Conservation (phyloP, 164 flowering plant species). For the Euptelea pleiosperma region DNA sequence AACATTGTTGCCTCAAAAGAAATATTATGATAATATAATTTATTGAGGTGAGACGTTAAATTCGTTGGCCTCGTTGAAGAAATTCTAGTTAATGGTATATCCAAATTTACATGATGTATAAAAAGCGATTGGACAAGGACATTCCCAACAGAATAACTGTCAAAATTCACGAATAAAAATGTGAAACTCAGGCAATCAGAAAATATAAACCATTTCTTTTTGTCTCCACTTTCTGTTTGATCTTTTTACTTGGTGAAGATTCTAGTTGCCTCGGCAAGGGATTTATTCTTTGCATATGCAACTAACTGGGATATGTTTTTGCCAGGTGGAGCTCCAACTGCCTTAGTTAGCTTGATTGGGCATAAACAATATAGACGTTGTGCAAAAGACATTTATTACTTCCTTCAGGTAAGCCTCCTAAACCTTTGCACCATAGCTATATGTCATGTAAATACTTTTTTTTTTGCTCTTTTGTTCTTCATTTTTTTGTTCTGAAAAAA, state of each 20-base stretch:
- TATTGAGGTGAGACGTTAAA: too few species aligned
- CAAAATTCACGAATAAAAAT: too few species aligned
- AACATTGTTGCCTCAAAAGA: too few species aligned
- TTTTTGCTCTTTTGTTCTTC: neutral
- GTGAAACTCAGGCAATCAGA: too few species aligned
- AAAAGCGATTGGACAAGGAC: too few species aligned
- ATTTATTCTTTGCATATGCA: neutral
- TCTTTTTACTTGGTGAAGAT: neutral
- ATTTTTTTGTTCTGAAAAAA: neutral
- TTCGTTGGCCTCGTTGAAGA: too few species aligned
- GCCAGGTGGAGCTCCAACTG: conserved; percentile 82
- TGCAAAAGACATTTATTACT: conserved; percentile 83
- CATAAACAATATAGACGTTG: conserved; percentile 81
- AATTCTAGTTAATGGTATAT: too few species aligned
- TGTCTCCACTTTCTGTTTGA: neutral
- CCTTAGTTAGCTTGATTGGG: conserved; percentile 91
- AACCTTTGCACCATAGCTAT: neutral
- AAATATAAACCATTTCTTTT: too few species aligned
- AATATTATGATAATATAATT: too few species aligned
- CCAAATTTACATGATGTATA: too few species aligned
- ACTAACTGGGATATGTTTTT: conserved; percentile 1
- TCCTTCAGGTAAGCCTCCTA: conserved; percentile 66
- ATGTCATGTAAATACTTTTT: neutral
- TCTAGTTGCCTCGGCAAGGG: neutral
- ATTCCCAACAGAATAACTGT: too few species aligned